Percentiles rank a stretch among this genome's conserved stretches.
phyloP scores from a whole-genome alignment of 208 protist species.

The Crithidia sp. region DNA sequence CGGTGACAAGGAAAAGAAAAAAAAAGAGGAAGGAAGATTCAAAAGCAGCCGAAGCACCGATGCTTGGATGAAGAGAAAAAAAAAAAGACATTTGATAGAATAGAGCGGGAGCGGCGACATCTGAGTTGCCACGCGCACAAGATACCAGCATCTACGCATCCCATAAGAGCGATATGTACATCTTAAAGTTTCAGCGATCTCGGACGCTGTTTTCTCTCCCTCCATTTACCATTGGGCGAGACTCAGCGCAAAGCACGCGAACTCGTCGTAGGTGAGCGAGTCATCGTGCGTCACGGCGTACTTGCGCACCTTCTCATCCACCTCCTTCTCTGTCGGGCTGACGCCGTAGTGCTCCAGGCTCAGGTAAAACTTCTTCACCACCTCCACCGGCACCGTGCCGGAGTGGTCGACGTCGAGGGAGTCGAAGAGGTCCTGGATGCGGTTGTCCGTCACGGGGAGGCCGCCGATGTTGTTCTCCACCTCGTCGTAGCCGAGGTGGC shows the following conservation, averaged over 20 bases:
- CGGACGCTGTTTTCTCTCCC: not conserved
- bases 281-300: conserved; percentile 75
- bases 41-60: too few species aligned
- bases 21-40: not conserved
- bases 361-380: conserved; percentile 84
- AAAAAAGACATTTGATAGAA: not conserved
- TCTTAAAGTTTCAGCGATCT: not conserved
- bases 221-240: conserved; percentile 81
- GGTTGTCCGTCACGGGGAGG: conserved; percentile 89
- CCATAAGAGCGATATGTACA: not conserved
- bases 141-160: not conserved
- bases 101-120: too few species aligned
- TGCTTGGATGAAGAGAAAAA: not conserved
- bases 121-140: too few species aligned
- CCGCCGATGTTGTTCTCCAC: conserved; percentile 94
- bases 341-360: conserved; percentile 89
- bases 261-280: conserved; percentile 89
- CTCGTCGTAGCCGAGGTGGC: conserved; percentile 86
- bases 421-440: conserved; percentile 91
- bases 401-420: conserved; percentile 80
- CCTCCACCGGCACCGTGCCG: conserved; percentile 74
- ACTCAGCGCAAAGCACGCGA: conserved; percentile 88
- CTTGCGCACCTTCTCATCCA: conserved; percentile 80
- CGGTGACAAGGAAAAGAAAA: not conserved
- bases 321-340: conserved; percentile 77